Base-by-base conservation (phyloP, 805 yeast genomes). In the Vanderwaltozyma tropicalis region DNA sequence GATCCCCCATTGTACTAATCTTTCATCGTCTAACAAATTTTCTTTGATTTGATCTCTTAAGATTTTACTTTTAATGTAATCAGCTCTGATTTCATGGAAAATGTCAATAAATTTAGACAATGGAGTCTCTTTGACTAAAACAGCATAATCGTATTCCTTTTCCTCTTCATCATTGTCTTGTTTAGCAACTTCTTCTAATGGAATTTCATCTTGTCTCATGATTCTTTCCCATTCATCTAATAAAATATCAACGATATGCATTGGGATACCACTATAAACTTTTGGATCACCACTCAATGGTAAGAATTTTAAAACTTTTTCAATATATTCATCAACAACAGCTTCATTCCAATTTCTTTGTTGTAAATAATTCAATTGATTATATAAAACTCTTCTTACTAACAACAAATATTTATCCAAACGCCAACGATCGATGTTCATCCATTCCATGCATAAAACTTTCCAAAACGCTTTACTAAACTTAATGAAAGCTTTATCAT, bases 371-470 rank as follows among this genome's bases (percentile, higher is more conserved):
- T 65, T 68, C 47, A 92, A 66, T 47, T 73, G 76, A 50, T 76
- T 80, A 44, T 76, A 73, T 19, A 85, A 60, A 7, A 78, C 81
- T 52, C 87, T 71, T 68, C 98, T 78, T 45, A 88, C 71, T 48
- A 92, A 65, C 62, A 88, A 62, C 49, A 83, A 75, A 61, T 71
- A 92, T 63, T 92, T 92, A 62, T 92, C 96, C 38, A 88, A 57
- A 63, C 98, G 76, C 74, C 68, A 69, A 40, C 81, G 80, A 61
- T 89, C 97, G 38, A 92, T 72, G 7, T 68, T 67, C 37, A 75
- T 69, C 97, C 97, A 92, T 59, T 92, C 95, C 40, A 76, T 68
- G 42, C 72, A 65, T 50, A 87, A 72, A 14, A 89, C 72, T 20
- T 61, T 62, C 95, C 96, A 92, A 56, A 86, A 92, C 0, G 94